Conservation (phyloP, 2,329 filamentous ascomycete species). For the Neopestalotiopsis sp. region DNA sequence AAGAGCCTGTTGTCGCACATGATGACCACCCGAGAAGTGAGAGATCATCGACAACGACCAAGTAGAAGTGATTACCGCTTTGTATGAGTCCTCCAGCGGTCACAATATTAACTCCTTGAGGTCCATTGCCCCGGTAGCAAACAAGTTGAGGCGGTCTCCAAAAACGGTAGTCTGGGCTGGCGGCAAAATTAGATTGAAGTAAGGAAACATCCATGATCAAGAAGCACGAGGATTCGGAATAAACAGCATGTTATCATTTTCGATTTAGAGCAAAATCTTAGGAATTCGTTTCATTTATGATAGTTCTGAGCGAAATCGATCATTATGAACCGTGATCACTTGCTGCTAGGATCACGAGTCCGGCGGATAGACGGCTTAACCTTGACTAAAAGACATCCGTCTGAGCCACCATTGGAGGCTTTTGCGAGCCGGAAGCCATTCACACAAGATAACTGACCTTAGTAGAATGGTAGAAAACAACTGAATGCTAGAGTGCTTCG, state of each 20-base stretch:
- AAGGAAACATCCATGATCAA: conserved; percentile 21
- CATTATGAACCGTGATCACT: neutral
- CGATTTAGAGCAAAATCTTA: neutral
- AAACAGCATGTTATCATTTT: neutral
- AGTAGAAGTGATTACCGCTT: conserved; percentile 21
- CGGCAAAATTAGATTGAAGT: conserved; percentile 17
- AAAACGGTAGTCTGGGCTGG: conserved; percentile 18
- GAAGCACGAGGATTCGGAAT: neutral
- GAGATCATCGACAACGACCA: conserved; percentile 21
- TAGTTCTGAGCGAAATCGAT: neutral
- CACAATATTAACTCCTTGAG: conserved; percentile 18
- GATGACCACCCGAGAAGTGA: conserved; percentile 21
- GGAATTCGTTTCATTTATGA: neutral
- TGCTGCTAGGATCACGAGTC: neutral
- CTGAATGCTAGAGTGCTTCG: neutral
- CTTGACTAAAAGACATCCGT: neutral
- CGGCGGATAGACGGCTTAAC: neutral
- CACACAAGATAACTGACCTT: neutral
- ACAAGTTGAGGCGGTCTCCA: conserved; percentile 21
- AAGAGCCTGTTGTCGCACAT: conserved; percentile 15
- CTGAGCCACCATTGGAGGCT: conserved; percentile 1
- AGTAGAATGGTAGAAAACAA: neutral
- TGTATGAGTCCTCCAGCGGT: conserved; percentile 22
- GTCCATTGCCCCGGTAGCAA: conserved; percentile 16
- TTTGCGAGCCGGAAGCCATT: neutral